phyloP scores from a whole-genome alignment of 1,284 basidiomycete species.

The Pascua sp. region DNA sequence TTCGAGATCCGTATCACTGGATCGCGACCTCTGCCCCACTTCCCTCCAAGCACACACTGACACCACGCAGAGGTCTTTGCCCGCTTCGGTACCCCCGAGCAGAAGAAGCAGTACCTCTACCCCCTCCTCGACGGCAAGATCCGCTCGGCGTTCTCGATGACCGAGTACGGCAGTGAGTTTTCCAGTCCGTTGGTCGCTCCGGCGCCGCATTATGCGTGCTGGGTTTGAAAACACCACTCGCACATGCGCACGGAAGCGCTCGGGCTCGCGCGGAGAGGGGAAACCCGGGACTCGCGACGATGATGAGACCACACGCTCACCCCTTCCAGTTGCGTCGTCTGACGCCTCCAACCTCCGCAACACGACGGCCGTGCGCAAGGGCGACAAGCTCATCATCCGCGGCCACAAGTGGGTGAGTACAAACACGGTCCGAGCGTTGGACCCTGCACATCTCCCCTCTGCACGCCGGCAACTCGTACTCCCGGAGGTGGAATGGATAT shows the following conservation, averaged over 20 bases:
- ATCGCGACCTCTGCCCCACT: conserved; percentile 7
- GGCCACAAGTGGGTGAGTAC: conserved; percentile 82
- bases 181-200: background rate
- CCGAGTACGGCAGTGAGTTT: conserved; percentile 74
- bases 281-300: background rate
- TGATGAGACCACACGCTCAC: background rate
- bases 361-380: conserved; percentile 72
- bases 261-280: too few species aligned
- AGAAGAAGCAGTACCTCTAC: conserved; percentile 85
- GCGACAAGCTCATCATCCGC: conserved; percentile 85
- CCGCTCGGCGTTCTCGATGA: conserved; percentile 92
- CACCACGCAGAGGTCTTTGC: conserved; percentile 74
- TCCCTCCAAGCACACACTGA: conserved; percentile 37
- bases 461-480: too few species aligned
- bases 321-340: conserved; percentile 75
- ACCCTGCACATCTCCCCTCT: background rate
- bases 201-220: background rate
- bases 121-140: conserved; percentile 89
- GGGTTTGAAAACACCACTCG: too few species aligned
- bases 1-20: background rate
- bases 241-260: too few species aligned
- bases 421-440: background rate
- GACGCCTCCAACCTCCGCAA: conserved; percentile 95
- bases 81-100: conserved; percentile 80
- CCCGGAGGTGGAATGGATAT: too few species aligned